Base-by-base conservation (phyloP, 345 rosid species). In the Crucihimalaya himalaica region DNA sequence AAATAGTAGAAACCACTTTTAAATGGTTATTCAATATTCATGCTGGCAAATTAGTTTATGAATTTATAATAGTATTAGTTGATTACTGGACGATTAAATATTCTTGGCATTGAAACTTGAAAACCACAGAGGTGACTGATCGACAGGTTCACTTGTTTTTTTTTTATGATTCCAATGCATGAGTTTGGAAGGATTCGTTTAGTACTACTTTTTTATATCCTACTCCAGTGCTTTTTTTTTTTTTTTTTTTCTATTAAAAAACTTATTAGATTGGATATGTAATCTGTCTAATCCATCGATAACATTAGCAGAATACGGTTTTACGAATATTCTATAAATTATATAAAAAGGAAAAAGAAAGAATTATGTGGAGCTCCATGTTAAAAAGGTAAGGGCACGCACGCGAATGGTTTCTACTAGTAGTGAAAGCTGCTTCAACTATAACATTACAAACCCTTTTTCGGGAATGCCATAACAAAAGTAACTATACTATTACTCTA, bases 321-420 rank as follows among this genome's bases (percentile, higher is more conserved):
- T 21, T 23, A 16, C 12, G 14, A 16, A 18, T 27, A 54, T 18
- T 28, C 8, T 54, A 15, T 27, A 19, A 13, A 19, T 51, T 54
- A 35, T 10, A 13, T 35, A 31, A 5, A 75, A 74, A 42, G 54
- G 47, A 25, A 60, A 61, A 54, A 52, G 15, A 56, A 34, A 4
- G 21, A 45, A 55, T 23, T 1, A 54, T 52, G 47, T 54, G 70
- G 53, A 68, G 32, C 51, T 68, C 69, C 56, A 59, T 67, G 79
- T 61, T 51, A 18, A 68, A 75, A 75, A 75, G 75, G 64, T 60
- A 60, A 60, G 47, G 56, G 68, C 72, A 75, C 63, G 73, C 79
- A 75, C 50, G 79, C 79, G 57, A 73, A 68, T 68, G 39, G 45
- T 23, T 0, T 39, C 14, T 47, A 57, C 4, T 47, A 57, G 54